Evolutionary conservation across 768 basidiomycete species (phyloP).

Genomic region (Mycena amicta): DNA sequence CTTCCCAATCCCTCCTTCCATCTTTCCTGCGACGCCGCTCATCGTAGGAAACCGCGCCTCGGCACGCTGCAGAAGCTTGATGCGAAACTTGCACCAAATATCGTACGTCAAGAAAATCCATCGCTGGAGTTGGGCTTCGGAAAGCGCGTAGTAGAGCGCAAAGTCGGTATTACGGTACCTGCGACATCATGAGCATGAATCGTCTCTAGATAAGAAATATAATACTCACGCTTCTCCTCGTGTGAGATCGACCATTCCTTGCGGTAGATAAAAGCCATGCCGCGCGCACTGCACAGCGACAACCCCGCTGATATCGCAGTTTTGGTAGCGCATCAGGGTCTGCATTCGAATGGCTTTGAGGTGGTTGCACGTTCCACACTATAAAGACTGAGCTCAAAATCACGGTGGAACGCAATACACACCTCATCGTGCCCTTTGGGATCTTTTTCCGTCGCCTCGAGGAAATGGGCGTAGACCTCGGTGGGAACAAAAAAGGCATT

Average conservation of each 20-base stretch:
- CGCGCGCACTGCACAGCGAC: slow-evolving; percentile 32
- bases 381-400: background rate
- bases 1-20: slow-evolving; percentile 14
- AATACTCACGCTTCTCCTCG: slow-evolving; percentile 34
- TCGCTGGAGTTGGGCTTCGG: background rate
- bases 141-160: slow-evolving; percentile 24
- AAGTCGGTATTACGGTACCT: no score
- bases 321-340: slow-evolving; percentile 31
- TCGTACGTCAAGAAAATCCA: slow-evolving; percentile 12
- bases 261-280: slow-evolving; percentile 28
- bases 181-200: no score
- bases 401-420: background rate
- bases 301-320: slow-evolving; percentile 29
- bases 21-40: background rate
- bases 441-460: slow-evolving; percentile 5
- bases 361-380: slow-evolving; percentile 25
- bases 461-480: slow-evolving; percentile 21
- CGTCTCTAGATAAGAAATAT: no score
- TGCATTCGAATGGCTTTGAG: slow-evolving; percentile 30
- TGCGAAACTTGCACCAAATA: slow-evolving; percentile 7
- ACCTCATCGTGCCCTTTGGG: background rate
- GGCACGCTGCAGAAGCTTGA: background rate
- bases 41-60: background rate
- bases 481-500: slow-evolving; percentile 28
- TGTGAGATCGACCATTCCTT: slow-evolving; percentile 28